Conservation (phyloP, 2,329 filamentous ascomycete species). For the Metarhizium humberi region DNA sequence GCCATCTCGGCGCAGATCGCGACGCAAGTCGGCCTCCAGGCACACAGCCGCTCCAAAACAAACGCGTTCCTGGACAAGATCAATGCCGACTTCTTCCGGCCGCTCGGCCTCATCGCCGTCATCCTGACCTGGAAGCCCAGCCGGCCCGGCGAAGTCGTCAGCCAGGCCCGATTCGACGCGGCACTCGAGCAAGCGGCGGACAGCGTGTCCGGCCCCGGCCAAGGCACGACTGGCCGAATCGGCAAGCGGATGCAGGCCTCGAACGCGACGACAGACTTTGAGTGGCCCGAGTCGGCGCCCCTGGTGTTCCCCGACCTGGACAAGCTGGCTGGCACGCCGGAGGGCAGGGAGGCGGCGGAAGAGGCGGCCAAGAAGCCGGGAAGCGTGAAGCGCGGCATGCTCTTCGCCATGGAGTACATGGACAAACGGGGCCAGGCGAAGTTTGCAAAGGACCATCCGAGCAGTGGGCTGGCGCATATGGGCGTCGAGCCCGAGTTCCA, state of each 20-base stretch:
- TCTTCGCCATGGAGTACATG: conserved; percentile 10
- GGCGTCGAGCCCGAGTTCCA: conserved; percentile 14
- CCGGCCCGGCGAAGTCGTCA: conserved; percentile 14
- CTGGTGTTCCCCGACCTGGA: conserved; percentile 38
- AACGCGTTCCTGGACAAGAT: conserved; percentile 46
- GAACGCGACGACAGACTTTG: conserved; percentile 25
- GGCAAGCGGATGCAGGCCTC: conserved; percentile 23
- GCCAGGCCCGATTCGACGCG: conserved; percentile 22
- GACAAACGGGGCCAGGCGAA: conserved; percentile 15
- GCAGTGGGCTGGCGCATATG: conserved; percentile 11
- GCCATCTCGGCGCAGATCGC: conserved; percentile 33
- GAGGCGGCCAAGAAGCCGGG: conserved; percentile 4
- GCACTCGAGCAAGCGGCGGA: conserved; percentile 7
- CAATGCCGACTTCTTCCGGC: conserved; percentile 48
- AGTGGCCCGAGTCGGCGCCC: conserved; percentile 35
- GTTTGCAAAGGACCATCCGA: conserved; percentile 13
- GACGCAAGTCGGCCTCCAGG: conserved; percentile 30
- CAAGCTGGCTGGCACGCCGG: conserved; percentile 1
- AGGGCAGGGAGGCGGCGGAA: neutral
- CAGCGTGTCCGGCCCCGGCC: neutral
- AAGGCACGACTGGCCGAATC: neutral
- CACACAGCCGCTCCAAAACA: conserved; percentile 29
- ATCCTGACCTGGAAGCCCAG: conserved; percentile 45
- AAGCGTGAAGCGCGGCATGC: conserved; percentile 4
- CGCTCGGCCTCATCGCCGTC: conserved; percentile 39